These are phyloP conservation scores for Cochlearia excelsa DNA, from an alignment of 345 rosid species.

Conservation along the genomic window DNA sequence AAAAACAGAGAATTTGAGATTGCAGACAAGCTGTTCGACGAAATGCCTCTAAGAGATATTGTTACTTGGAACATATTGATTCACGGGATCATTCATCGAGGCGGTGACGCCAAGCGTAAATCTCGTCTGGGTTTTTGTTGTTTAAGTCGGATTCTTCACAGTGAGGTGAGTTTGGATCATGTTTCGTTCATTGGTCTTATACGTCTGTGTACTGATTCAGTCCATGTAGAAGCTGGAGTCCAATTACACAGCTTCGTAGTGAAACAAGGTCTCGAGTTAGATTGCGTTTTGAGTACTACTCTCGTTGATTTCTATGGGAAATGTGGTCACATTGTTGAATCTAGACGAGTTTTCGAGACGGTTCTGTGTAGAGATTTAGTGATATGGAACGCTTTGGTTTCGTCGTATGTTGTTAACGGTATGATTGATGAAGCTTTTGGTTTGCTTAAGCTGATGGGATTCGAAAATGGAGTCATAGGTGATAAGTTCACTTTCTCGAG, in stretches of 20 bases:
- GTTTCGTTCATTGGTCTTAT: conserved; percentile 53
- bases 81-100: conserved; percentile 37
- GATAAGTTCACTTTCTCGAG: conserved; percentile 62
- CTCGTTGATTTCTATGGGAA: conserved; percentile 69
- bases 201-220: conserved; percentile 44
- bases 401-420: conserved; percentile 49
- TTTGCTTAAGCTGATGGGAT: conserved; percentile 46
- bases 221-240: conserved; percentile 41
- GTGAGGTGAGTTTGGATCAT: conserved; percentile 43
- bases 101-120: conserved; percentile 7
- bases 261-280: conserved; percentile 48
- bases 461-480: conserved; percentile 35
- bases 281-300: conserved; percentile 44
- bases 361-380: conserved; percentile 49
- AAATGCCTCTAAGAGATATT: conserved; percentile 56
- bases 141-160: conserved; percentile 46
- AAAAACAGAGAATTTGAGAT: conserved; percentile 34
- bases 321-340: conserved; percentile 47
- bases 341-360: conserved; percentile 45
- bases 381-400: conserved; percentile 60
- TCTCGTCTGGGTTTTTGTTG: conserved; percentile 33
- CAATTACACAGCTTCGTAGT: conserved; percentile 51
- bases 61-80: conserved; percentile 69
- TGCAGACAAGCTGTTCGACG: conserved; percentile 54
- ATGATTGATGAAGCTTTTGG: conserved; percentile 46